Base-by-base conservation (phyloP, 2,329 filamentous ascomycete genomes). In the Dryadomyces quercus-mongolicae region DNA sequence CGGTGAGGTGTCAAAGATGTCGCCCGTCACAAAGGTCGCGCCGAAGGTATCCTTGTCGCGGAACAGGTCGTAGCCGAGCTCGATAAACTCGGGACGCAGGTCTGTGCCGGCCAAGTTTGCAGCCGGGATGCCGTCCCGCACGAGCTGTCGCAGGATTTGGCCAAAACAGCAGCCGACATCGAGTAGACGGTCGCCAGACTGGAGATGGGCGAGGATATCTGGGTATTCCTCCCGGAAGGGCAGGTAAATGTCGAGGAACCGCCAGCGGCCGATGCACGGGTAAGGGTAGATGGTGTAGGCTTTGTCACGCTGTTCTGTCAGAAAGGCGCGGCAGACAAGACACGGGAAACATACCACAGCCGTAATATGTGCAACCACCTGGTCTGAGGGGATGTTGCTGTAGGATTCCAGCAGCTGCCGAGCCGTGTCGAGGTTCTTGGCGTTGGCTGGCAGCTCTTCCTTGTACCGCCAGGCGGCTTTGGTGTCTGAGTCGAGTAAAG, bases 111-210 rank as follows among this genome's bases (percentile, higher is more conserved):
- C 64, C 1, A 72, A 62, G 36, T 70, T 69, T 25, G 64, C 58
- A 2, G 65, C 57, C 2, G 70, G 70, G 2, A 63, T 70, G 5
- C 70, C 70, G 50, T 70, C 68, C 44, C 56, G 49, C 16, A 68
- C 65, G 12, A 74, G 62, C 55, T 71, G 70, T 20, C 73, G 70
- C 48, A 74, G 65, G 44, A 71, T 70, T 47, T 74, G 70, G 12
- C 70, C 71, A 54, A 74, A 68, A 58, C 70, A 73, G 62, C 71
- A 74, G 9, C 68, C 71, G 53, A 69, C 64, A 52, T 74, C 72
- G 18, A 74, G 63, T 16, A 67, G 54, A 2, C 49, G 61, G 1
- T 59, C 63, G 16, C 65, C 65, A 13, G 49, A 31, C n/a, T 63
- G 58, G 6, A 67, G 57, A 22, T 61, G 64, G 7, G 58, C 52